Conservation (phyloP, 192 early-diverging fungal species). For the Linderina pennispora region DNA sequence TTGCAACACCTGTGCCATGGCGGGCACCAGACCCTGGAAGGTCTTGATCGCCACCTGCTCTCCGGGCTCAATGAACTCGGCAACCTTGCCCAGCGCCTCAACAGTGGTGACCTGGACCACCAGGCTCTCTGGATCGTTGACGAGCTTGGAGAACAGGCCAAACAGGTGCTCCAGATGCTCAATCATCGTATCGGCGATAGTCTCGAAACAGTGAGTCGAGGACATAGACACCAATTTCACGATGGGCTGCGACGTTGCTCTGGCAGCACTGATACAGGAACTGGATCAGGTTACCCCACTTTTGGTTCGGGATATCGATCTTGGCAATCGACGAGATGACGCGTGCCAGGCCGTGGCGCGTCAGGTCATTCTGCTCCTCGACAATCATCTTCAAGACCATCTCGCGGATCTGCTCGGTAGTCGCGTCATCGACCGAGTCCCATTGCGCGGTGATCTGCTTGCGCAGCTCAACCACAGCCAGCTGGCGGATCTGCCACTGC, state of each 20-base stretch:
- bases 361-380: slow-evolving; percentile 59
- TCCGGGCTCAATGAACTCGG: slow-evolving; percentile 72
- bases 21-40: slow-evolving; percentile 69
- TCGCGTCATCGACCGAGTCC: slow-evolving; percentile 54
- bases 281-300: slow-evolving; percentile 72
- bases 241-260: slow-evolving; percentile 64
- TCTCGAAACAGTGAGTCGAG: slow-evolving; percentile 85
- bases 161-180: slow-evolving; percentile 62
- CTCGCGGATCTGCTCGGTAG: slow-evolving; percentile 56
- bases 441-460: slow-evolving; percentile 77
- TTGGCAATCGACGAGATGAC: slow-evolving; percentile 87
- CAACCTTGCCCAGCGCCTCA: slow-evolving; percentile 73
- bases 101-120: slow-evolving; percentile 75
- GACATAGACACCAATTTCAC: slow-evolving; percentile 81
- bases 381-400: slow-evolving; percentile 67
- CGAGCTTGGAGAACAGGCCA: slow-evolving; percentile 63
- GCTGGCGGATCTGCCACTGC: slow-evolving; percentile 70
- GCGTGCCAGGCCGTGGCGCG: slow-evolving; percentile 74
- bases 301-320: slow-evolving; percentile 67
- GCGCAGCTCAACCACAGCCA: slow-evolving; percentile 84
- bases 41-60: slow-evolving; percentile 61
- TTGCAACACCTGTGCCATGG: slow-evolving; percentile 81
- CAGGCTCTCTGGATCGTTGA: slow-evolving; percentile 79
- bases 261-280: slow-evolving; percentile 78
- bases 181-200: slow-evolving; percentile 58